Evolutionary conservation across 2,329 filamentous ascomycete genomes (phyloP).

Genomic region (Cytospora leucostoma): DNA sequence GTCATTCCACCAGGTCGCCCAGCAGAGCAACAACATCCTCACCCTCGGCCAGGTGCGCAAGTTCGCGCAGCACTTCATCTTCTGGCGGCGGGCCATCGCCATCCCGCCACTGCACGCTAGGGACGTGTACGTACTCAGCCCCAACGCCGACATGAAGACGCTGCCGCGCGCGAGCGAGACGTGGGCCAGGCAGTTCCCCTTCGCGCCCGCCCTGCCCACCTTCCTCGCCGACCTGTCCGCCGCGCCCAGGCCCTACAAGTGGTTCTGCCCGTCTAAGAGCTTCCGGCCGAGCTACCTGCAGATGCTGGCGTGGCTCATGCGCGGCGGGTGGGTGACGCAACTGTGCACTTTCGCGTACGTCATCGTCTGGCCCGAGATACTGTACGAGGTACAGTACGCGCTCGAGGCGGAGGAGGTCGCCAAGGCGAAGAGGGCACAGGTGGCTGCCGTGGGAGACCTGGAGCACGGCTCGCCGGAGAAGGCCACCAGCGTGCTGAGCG

Average conservation of each 20-base stretch:
- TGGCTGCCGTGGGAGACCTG: constrained; percentile 23
- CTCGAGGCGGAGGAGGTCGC: constrained; percentile 65
- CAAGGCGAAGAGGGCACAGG: constrained; percentile 35
- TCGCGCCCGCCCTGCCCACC: constrained; percentile 78
- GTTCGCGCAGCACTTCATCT: constrained; percentile 90
- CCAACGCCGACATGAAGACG: constrained; percentile 77
- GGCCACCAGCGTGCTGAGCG: constrained; percentile 27
- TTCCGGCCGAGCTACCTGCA: constrained; percentile 86
- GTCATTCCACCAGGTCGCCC: constrained; percentile 70
- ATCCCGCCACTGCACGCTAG: constrained; percentile 88
- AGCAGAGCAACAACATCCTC: constrained; percentile 64
- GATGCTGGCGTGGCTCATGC: constrained; percentile 90
- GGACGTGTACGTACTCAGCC: constrained; percentile 88
- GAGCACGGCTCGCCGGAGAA: constrained; percentile 22
- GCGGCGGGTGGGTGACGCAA: constrained; percentile 91
- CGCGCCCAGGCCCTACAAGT: constrained; percentile 78
- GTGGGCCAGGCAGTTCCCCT: constrained; percentile 79
- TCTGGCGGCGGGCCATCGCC: constrained; percentile 90
- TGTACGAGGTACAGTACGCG: constrained; percentile 75
- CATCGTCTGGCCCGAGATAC: constrained; percentile 78
- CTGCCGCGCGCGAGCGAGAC: constrained; percentile 68
- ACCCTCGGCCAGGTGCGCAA: constrained; percentile 79
- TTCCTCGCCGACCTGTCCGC: constrained; percentile 84
- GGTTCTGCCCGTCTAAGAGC: constrained; percentile 81
- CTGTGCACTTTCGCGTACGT: constrained; percentile 90